These are phyloP conservation scores for Sporothrix brunneoviolacea DNA, from an alignment of 2,329 filamentous ascomycete species.

Conservation along the genomic window DNA sequence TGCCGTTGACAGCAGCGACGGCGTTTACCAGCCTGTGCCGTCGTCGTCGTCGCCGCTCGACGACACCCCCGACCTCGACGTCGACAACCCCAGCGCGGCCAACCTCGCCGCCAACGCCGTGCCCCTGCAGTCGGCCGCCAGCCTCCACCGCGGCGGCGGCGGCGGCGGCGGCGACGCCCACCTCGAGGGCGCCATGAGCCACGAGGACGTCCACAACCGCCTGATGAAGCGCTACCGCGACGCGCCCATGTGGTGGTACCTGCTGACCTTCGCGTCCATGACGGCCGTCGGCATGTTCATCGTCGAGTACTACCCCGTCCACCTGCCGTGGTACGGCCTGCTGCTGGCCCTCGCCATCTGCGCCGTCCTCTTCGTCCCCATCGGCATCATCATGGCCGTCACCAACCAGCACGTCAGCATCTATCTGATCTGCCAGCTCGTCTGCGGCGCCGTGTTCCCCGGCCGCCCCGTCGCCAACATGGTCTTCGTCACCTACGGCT, in stretches of 20 bases:
- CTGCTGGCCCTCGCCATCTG: conserved; percentile 73
- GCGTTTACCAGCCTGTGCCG: conserved; percentile 12
- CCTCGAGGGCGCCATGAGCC: conserved; percentile 52
- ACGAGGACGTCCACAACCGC: conserved; percentile 77
- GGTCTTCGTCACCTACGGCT: conserved; percentile 89
- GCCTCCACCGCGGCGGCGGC: conserved; percentile 4
- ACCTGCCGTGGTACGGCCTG: conserved; percentile 81
- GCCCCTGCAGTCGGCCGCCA: conserved; percentile 11
- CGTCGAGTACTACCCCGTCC: conserved; percentile 77
- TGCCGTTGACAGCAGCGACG: not conserved
- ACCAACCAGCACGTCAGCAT: conserved; percentile 85
- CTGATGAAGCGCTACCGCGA: conserved; percentile 79
- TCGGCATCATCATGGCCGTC: conserved; percentile 88
- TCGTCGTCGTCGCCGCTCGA: not conserved
- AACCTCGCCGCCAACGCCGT: conserved; percentile 10
- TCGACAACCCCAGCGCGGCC: conserved; percentile 7
- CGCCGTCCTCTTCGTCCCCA: conserved; percentile 77
- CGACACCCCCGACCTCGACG: conserved; percentile 17
- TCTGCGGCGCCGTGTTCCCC: conserved; percentile 75
- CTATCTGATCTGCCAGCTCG: conserved; percentile 78
- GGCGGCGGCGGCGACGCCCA: too few species aligned
- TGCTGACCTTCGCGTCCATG: conserved; percentile 69
- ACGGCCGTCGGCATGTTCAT: conserved; percentile 73
- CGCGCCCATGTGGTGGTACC: conserved; percentile 75
- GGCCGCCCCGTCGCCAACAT: conserved; percentile 85